These are phyloP conservation scores for Ceratocystis variospora DNA, from an alignment of 2,329 filamentous ascomycete species.

Conservation along the genomic window DNA sequence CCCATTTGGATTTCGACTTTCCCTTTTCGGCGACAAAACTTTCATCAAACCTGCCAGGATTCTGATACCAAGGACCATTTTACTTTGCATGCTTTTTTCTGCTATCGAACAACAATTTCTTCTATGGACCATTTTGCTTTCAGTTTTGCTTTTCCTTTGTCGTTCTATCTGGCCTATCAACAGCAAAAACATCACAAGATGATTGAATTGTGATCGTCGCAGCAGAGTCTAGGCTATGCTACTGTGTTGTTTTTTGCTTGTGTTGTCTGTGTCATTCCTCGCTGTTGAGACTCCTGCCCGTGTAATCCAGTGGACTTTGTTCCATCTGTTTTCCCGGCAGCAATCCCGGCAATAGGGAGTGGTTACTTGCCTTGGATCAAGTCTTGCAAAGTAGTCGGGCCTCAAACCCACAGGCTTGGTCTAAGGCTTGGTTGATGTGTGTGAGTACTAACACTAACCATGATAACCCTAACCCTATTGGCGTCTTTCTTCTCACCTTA, in stretches of 20 bases:
- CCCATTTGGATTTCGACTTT: slow-evolving; percentile 1
- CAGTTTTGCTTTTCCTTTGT: not conserved
- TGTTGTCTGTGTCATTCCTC: not conserved
- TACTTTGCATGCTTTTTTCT: not conserved
- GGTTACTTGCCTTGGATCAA: not conserved
- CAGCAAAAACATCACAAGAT: not conserved
- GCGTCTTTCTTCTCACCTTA: too few relatives aligned
- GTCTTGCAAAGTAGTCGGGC: not conserved
- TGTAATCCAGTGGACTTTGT: not conserved
- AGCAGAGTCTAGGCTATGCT: not conserved
- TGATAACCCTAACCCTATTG: not conserved
- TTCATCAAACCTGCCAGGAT: not conserved
- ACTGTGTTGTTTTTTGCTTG: not conserved
- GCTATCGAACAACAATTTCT: slow-evolving; percentile 6
- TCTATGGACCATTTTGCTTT: slow-evolving; percentile 15
- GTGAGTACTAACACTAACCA: not conserved
- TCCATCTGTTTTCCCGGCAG: not conserved
- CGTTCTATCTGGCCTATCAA: not conserved
- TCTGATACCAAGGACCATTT: slow-evolving; percentile 9
- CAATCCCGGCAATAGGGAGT: not conserved
- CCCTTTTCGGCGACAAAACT: slow-evolving; percentile 7
- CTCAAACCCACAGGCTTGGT: not conserved
- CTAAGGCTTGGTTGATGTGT: not conserved
- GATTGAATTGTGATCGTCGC: slow-evolving; percentile 6
- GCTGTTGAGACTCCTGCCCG: not conserved